These are phyloP conservation scores for Suillus brevipes DNA, from an alignment of 768 basidiomycete genomes.

Conservation along the genomic window DNA sequence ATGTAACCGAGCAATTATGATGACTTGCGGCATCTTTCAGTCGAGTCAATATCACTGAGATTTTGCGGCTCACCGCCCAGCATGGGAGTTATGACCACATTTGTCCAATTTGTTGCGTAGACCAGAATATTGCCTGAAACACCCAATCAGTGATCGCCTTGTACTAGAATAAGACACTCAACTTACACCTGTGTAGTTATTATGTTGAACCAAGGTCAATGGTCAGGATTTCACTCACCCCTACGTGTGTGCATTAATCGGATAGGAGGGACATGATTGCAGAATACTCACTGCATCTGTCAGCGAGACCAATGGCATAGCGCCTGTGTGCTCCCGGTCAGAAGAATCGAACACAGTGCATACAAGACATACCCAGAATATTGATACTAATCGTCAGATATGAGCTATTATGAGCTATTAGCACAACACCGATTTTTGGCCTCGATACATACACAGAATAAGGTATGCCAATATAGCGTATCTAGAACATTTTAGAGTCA, in stretches of 20 bases:
- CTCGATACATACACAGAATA: not conserved
- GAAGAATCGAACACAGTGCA: not conserved
- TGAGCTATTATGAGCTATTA: not conserved
- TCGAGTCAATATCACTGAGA: not conserved
- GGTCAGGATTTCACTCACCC: not conserved
- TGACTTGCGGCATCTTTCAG: not conserved
- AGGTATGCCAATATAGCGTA: no score
- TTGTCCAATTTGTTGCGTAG: accelerated
- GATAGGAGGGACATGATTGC: not conserved
- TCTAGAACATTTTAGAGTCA: no score
- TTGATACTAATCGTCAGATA: not conserved
- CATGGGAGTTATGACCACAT: accelerated
- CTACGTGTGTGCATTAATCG: not conserved
- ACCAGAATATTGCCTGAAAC: not conserved
- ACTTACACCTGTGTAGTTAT: not conserved
- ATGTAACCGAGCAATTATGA: not conserved
- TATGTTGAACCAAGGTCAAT: not conserved
- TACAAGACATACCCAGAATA: not conserved
- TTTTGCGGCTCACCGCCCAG: not conserved
- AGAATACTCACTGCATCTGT: not conserved
- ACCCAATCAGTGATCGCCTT: not conserved
- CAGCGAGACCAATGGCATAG: not conserved
- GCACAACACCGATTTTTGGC: not conserved
- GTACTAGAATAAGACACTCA: not conserved
- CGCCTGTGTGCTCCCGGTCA: not conserved